Base-by-base conservation (phyloP, 1,284 basidiomycete genomes). In the Ustilago sp. region DNA sequence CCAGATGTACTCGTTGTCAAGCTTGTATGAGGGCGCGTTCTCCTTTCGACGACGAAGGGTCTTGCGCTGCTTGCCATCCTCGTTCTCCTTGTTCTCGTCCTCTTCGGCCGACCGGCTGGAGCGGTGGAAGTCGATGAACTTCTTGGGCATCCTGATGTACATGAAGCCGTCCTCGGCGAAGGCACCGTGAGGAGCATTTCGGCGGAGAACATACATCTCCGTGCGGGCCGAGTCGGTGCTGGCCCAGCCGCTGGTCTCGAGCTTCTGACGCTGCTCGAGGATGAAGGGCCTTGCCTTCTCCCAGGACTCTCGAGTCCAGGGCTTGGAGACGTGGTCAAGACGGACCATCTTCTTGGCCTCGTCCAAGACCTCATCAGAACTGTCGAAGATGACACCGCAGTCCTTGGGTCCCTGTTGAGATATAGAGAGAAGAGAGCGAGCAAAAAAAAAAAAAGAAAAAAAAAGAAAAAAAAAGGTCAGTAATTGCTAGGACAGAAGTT, bases 261-360 rank as follows among this genome's bases (percentile, higher is more conserved):
- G 74, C 77, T 83, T 83, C 68, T 83, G 82, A 19, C 82, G 74
- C 74, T 83, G 82, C 71, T 79, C 77, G 69, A 83, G 81, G 58
- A 83, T 70, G 75, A 80, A 83, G 54, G 82, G 80, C 52, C 70
- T 73, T 36, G 82, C 82, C 60, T 79, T 76, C 71, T 83, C 82
- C 80, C 80, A 83, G 58, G 82, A 78, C 63, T 83, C 81, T 48
- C 82, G 79, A 59, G 81, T 79, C 79, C 76, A 82, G 45, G 79
- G 79, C 74, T 83, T 83, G 75, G 67, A 81, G 69, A 83, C 67
- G 70, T 82, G 80, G 59, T 66, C 59, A 47, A 83, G 76, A 36
- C 75, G 66, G 56, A 82, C 72, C 74, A 79, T 74, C 68, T 78
- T 65, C 62, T 39, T 66, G 58, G 79, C 77, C 58, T 74, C 67